These are phyloP conservation scores for Syzygium aromaticum DNA, from an alignment of 345 rosid species.

Conservation along the genomic window DNA sequence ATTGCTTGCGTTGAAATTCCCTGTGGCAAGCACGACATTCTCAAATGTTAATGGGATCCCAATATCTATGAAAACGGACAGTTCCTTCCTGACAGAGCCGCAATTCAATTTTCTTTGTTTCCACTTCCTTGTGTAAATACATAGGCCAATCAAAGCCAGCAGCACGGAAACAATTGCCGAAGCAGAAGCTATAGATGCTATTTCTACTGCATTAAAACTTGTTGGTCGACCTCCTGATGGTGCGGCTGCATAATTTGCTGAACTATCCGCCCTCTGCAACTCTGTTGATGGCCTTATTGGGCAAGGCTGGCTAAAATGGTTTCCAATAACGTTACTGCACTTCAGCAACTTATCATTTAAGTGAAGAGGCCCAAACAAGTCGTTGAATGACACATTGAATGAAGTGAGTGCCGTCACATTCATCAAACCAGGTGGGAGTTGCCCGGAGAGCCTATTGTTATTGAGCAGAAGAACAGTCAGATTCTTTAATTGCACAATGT, in stretches of 20 bases:
- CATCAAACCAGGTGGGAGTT: slow-evolving; percentile 46
- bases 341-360: slow-evolving; percentile 22
- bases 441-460: slow-evolving; percentile 49
- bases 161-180: slow-evolving; percentile 50
- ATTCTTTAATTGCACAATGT: slow-evolving; percentile 32
- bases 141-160: slow-evolving; percentile 32
- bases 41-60: slow-evolving; percentile 40
- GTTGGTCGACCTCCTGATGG: slow-evolving; percentile 1
- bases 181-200: slow-evolving; percentile 48
- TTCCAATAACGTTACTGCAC: slow-evolving; percentile 45
- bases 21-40: slow-evolving; percentile 43
- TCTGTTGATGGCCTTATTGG: slow-evolving; percentile 19
- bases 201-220: slow-evolving; percentile 37
- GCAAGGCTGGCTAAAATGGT: slow-evolving; percentile 46
- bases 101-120: slow-evolving; percentile 11
- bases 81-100: slow-evolving; percentile 33
- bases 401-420: slow-evolving; percentile 30
- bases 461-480: slow-evolving; percentile 47
- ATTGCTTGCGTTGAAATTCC: slow-evolving; percentile 37
- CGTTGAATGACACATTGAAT: slow-evolving; percentile 51
- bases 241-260: slow-evolving; percentile 10
- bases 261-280: slow-evolving; percentile 1
- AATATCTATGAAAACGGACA: slow-evolving; percentile 33
- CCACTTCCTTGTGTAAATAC: slow-evolving; percentile 31
- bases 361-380: slow-evolving; percentile 57